These are phyloP conservation scores for Elsinoe ampelina DNA, from an alignment of 2,329 filamentous ascomycete species.

Conservation along the genomic window DNA sequence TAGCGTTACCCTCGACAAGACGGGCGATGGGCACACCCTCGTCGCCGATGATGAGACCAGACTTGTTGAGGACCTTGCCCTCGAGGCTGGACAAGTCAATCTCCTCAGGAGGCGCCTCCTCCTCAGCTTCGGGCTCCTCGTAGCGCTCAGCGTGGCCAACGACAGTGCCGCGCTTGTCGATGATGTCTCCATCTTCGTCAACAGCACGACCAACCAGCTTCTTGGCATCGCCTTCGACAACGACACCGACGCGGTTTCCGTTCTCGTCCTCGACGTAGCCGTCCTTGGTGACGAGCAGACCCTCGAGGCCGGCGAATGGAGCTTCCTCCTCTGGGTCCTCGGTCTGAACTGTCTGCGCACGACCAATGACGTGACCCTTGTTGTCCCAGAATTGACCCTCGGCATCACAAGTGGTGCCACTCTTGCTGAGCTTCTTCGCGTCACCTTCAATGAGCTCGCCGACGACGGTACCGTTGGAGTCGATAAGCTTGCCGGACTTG, in stretches of 20 bases:
- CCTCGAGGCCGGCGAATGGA: constrained; percentile 42
- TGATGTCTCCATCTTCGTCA: constrained; percentile 44
- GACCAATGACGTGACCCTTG: constrained; percentile 44
- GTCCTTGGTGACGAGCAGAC: constrained; percentile 41
- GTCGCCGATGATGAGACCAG: constrained; percentile 42
- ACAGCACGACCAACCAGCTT: constrained; percentile 43
- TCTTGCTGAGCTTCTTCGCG: constrained; percentile 45
- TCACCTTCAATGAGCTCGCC: constrained; percentile 43
- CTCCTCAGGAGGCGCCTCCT: constrained; percentile 31
- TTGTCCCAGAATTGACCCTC: constrained; percentile 46
- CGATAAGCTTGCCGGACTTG: constrained; percentile 43
- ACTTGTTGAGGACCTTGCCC: constrained; percentile 42
- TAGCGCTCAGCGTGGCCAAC: constrained; percentile 44
- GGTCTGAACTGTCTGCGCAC: constrained; percentile 38
- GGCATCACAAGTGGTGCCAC: constrained; percentile 35
- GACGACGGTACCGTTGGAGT: constrained; percentile 37
- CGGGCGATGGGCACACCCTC: constrained; percentile 49
- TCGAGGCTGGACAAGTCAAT: constrained; percentile 38
- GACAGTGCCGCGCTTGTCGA: constrained; percentile 45
- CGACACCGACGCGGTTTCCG: constrained; percentile 40
- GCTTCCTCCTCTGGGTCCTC: constrained; percentile 41
- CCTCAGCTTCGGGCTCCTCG: constrained; percentile 52
- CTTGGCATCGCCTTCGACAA: constrained; percentile 42
- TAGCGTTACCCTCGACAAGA: constrained; percentile 57
- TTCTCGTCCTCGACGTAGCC: constrained; percentile 43